A percentile compares a stretch with the other conserved stretches of the same genome.
These are phyloP conservation scores for Wickerhamiella spandovensis DNA, from an alignment of 805 yeast genomes.

Conservation along the genomic window DNA sequence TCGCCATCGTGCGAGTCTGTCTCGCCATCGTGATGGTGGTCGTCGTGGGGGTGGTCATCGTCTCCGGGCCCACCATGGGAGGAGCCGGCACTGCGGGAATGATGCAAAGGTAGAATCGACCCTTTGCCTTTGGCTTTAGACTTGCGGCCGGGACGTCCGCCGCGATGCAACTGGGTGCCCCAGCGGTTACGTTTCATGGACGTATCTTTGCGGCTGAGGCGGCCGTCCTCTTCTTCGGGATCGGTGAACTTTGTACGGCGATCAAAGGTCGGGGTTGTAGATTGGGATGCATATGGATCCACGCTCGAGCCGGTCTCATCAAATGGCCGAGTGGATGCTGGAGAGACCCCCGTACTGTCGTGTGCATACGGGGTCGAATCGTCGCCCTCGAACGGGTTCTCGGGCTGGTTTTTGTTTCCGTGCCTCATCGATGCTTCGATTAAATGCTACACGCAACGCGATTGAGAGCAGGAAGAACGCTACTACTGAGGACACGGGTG, in stretches of 20 bases:
- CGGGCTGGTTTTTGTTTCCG: not conserved
- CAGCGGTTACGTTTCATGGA: slow-evolving; percentile 4
- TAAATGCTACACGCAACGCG: not conserved
- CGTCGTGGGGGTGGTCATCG: too few species aligned
- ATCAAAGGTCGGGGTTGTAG: not conserved
- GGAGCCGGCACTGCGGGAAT: not conserved
- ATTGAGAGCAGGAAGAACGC: not conserved
- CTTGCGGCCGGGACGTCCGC: not conserved
- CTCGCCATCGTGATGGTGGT: not conserved
- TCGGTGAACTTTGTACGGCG: not conserved
- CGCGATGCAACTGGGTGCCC: slow-evolving; percentile 1
- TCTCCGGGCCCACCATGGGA: not conserved
- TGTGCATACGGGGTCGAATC: not conserved
- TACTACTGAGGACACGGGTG: not conserved
- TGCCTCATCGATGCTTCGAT: not conserved
- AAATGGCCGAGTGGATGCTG: not conserved
- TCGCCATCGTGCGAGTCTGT: slow-evolving; percentile 1
- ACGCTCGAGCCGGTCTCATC: not conserved
- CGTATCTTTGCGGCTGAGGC: slow-evolving; percentile 5
- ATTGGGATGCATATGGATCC: not conserved
- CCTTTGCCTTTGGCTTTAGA: not conserved
- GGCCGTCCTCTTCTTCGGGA: not conserved
- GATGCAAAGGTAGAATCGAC: not conserved
- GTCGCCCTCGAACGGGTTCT: not conserved
- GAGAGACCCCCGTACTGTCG: not conserved